Evolutionary conservation across 108 stramenopile species (phyloP).

Genomic region (Fragilaria crotonensis): DNA sequence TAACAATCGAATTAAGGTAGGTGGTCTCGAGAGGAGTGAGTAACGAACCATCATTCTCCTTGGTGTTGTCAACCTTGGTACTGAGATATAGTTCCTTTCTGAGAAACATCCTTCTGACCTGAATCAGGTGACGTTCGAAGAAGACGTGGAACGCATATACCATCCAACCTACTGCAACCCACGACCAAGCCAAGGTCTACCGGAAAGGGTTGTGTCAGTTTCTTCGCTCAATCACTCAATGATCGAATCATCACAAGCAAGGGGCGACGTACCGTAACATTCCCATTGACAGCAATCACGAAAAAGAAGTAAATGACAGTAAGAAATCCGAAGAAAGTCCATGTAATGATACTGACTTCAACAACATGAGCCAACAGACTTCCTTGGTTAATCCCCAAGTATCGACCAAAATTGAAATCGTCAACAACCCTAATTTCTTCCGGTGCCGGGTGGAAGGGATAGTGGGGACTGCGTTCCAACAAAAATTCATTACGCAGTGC

Average conservation of each 20-base stretch:
- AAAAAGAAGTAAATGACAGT: conserved; percentile 16
- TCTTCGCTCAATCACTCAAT: neutral
- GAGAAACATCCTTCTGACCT: conserved; percentile 11
- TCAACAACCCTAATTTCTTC: conserved; percentile 2
- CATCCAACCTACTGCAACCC: conserved; percentile 22
- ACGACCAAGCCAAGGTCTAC: conserved; percentile 25
- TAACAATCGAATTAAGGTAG: neutral
- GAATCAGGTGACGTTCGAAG: conserved; percentile 21
- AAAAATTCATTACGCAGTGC: conserved; percentile 34
- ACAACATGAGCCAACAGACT: conserved; percentile 23
- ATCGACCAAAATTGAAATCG: conserved; percentile 34
- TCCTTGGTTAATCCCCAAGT: conserved; percentile 20
- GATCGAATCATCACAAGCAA: neutral
- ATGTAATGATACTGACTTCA: conserved; percentile 14
- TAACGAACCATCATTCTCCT: too few species aligned
- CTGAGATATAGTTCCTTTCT: neutral
- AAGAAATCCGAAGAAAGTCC: conserved; percentile 27
- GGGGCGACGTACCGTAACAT: conserved; percentile 11
- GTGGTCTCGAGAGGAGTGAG: too few species aligned
- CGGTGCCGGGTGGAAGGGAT: conserved; percentile 22
- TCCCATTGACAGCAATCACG: conserved; percentile 2
- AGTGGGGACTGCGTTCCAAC: conserved; percentile 14
- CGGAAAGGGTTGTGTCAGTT: neutral
- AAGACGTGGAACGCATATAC: conserved; percentile 12
- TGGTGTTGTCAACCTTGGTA: too few species aligned